Percentiles rank a stretch among this genome's conserved stretches.
Conservation (phyloP, 1,284 basidiomycete species). For the Jaminaea rosea region DNA sequence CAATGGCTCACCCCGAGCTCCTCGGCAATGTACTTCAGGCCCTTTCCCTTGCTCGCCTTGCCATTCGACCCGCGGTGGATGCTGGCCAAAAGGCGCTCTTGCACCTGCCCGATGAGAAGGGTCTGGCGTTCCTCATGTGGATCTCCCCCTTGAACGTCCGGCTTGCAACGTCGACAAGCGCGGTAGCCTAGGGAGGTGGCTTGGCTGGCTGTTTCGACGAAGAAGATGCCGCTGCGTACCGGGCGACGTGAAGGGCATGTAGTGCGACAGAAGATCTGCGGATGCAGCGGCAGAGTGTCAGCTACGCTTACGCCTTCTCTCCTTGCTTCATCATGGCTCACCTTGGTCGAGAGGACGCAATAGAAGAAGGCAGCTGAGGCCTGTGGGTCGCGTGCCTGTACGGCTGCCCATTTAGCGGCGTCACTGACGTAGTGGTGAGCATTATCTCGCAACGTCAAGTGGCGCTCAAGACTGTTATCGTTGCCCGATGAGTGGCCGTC, state of each 20-base stretch:
- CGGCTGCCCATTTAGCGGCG: not conserved
- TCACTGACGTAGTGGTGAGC: not conserved
- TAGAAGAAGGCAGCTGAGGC: not conserved
- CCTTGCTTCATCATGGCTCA: not conserved
- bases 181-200: not conserved
- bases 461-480: too few species aligned
- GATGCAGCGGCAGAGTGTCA: not conserved
- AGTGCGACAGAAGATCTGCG: not conserved
- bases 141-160: not conserved
- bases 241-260: not conserved
- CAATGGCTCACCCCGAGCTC: conserved; percentile 3
- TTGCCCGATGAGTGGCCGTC: too few species aligned
- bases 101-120: not conserved
- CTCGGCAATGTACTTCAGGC: conserved; percentile 2
- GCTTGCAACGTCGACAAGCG: not conserved
- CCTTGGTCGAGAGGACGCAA: not conserved
- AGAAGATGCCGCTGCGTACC: not conserved
- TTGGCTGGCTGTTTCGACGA: not conserved
- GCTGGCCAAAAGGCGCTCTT: not conserved
- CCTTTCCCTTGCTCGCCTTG: conserved; percentile 1
- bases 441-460: too few species aligned
- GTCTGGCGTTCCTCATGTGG: not conserved
- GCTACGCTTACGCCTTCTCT: not conserved
- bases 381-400: not conserved
- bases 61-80: not conserved